These are phyloP conservation scores for Scenedesmus sp. DNA, from an alignment of 163 green algal genomes.

Conservation along the genomic window DNA sequence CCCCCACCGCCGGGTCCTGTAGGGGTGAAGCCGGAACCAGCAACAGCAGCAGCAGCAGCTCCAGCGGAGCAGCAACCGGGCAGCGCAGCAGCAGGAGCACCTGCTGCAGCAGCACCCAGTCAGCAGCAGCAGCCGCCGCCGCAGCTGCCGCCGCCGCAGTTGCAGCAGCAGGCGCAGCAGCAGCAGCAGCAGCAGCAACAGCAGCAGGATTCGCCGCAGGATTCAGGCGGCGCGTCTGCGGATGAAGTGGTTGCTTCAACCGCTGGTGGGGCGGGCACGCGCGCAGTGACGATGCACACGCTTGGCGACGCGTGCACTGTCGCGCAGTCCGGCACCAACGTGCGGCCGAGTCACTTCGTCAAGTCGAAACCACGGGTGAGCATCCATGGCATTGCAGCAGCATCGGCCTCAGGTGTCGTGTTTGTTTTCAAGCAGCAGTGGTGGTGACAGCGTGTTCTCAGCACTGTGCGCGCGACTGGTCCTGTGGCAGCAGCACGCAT, in stretches of 20 bases:
- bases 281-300: background rate
- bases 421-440: background rate
- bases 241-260: slow-evolving; percentile 43
- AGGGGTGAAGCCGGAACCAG: background rate
- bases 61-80: slow-evolving; percentile 9
- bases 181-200: slow-evolving; percentile 7
- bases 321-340: slow-evolving; percentile 46
- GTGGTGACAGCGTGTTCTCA: too few species aligned
- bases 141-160: background rate
- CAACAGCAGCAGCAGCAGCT: slow-evolving; percentile 10
- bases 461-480: too few species aligned
- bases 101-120: slow-evolving; percentile 6
- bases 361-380: slow-evolving; percentile 42
- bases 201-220: slow-evolving; percentile 23
- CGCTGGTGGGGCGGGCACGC: background rate
- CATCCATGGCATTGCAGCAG: background rate
- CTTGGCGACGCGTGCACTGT: slow-evolving; percentile 40
- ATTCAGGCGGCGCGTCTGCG: slow-evolving; percentile 2
- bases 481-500: too few species aligned
- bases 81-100: slow-evolving; percentile 19
- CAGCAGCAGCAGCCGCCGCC: background rate
- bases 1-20: slow-evolving; percentile 1
- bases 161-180: slow-evolving; percentile 1
- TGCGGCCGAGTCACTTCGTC: slow-evolving; percentile 42
- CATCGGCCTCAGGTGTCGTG: background rate